A percentile compares a stretch with the other conserved stretches of the same genome.
Evolutionary conservation across 192 early-diverging fungal species (phyloP).

Genomic region (Rhizophlyctis rosea): DNA sequence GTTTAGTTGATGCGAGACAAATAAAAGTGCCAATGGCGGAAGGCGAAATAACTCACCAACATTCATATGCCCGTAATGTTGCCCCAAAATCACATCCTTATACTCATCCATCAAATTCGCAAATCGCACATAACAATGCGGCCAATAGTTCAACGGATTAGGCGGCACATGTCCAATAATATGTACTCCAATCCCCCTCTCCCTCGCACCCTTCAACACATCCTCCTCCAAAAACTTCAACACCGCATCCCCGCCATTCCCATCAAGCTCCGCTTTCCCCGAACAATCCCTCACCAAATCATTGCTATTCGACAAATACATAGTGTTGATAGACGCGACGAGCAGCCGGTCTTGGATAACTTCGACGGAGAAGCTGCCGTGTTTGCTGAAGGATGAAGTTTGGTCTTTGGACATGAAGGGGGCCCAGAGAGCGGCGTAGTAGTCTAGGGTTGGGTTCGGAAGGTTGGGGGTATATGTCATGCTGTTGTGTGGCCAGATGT

Average conservation of each 20-base stretch:
- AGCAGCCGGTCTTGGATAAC: background rate
- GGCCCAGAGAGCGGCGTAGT: slow-evolving; percentile 26
- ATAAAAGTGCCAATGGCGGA: slow-evolving; percentile 6
- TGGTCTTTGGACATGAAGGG: slow-evolving; percentile 30
- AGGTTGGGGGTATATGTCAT: slow-evolving; percentile 14
- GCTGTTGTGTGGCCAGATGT: slow-evolving; percentile 39
- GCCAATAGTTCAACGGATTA: slow-evolving; percentile 23
- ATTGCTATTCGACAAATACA: slow-evolving; percentile 34
- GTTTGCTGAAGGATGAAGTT: slow-evolving; percentile 3
- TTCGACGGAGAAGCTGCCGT: slow-evolving; percentile 26
- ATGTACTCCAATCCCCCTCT: slow-evolving; percentile 16
- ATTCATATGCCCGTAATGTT: slow-evolving; percentile 45
- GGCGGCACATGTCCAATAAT: slow-evolving; percentile 40
- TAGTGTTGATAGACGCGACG: slow-evolving; percentile 34
- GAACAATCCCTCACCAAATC: slow-evolving; percentile 24
- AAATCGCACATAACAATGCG: slow-evolving; percentile 24
- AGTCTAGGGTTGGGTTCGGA: slow-evolving; percentile 27
- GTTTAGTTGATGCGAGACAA: slow-evolving; percentile 13
- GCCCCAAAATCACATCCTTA: slow-evolving; percentile 28
- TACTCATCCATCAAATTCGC: slow-evolving; percentile 25
- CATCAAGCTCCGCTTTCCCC: background rate
- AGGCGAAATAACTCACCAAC: slow-evolving; percentile 26
- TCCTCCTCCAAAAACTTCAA: slow-evolving; percentile 28
- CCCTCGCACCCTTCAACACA: slow-evolving; percentile 18
- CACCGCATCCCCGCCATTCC: slow-evolving; percentile 21